phyloP scores from a whole-genome alignment of 2,329 filamentous ascomycete species.

The Monilinia vaccinii-corymbosi region DNA sequence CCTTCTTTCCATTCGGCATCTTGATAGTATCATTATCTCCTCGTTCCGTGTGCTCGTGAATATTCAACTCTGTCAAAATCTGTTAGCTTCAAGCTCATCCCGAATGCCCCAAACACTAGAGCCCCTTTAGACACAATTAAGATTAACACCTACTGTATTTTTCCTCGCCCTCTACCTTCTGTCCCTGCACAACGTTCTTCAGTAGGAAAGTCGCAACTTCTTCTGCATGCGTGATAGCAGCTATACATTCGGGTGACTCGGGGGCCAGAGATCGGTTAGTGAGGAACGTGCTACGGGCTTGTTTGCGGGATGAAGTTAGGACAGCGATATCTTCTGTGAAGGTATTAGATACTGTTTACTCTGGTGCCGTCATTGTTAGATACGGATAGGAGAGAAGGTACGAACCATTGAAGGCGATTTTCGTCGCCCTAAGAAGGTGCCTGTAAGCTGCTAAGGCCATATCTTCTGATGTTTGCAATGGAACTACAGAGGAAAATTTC shows the following conservation, averaged over 20 bases:
- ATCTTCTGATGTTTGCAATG: conserved; percentile 12
- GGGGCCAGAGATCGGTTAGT: conserved; percentile 51
- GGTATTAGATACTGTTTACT: conserved; percentile 8
- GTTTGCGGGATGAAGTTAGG: conserved; percentile 59
- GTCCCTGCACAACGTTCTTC: conserved; percentile 83
- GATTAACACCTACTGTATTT: conserved; percentile 48
- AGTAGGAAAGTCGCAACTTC: conserved; percentile 73
- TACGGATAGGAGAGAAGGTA: background rate
- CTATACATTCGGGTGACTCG: conserved; percentile 47
- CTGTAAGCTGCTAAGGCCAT: conserved; percentile 74
- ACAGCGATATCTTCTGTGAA: conserved; percentile 59
- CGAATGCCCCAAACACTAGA: background rate
- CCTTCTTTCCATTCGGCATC: conserved; percentile 34
- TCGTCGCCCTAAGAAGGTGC: conserved; percentile 68
- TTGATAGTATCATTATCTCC: conserved; percentile 92
- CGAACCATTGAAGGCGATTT: conserved; percentile 75
- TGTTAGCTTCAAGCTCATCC: conserved; percentile 1
- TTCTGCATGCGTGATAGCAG: conserved; percentile 68
- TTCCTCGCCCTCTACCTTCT: conserved; percentile 37
- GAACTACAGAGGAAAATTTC: background rate
- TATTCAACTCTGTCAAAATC: conserved; percentile 57
- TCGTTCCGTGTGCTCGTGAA: conserved; percentile 84
- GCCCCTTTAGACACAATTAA: background rate
- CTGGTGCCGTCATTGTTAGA: background rate
- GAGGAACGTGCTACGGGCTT: conserved; percentile 69